Base-by-base conservation (phyloP, 2,329 filamentous ascomycete genomes). In the Curvularia sp. region DNA sequence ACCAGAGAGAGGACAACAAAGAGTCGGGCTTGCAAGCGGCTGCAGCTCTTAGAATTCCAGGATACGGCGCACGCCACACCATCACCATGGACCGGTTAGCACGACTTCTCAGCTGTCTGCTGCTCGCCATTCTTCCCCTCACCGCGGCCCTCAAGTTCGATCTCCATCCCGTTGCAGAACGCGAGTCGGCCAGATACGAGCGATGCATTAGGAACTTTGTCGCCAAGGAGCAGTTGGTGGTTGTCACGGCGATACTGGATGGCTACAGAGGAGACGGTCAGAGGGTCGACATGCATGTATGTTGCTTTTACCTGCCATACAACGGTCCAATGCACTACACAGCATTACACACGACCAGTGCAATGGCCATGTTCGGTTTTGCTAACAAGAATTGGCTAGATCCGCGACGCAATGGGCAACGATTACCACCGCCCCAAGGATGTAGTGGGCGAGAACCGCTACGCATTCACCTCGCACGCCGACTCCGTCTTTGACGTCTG, bases 181-280 rank as follows among this genome's bases (percentile, higher is more conserved):
- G 85, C 77, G 87, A 89, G 70, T 82, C 82, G 61, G 78, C 78
- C 45, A 87, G 84, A 73, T 86, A 89, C 74, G 90, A 94, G 81
- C 87, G 94, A 81, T 99, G 95, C 82, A 91, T 99, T 78, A 88
- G 94, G 77, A 99, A 99, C 82, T 99, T 97, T 78, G 93, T 97
- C 66, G 86, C 87, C 61, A 90, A 88, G 80, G 93, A 97, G 75
- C 96, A 95, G 65, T 83, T 99, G 66, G 95, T 99, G 41, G 94
- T 98, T 32, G 94, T 99, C 52, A 98, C 94, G 56, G 91, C 93
- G 54, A 97, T 88, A 59, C 85, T 97, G 55, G 87, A 89, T 76
- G 95, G 95, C n/a, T 81, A 81, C 67, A 91, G 89, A 80, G 94
- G 93, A 57, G 95, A 99, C 82, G 95, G 95, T 52, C 93, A 96